These are phyloP conservation scores for Eimeria praecox DNA, from an alignment of 169 alveolate species.

Conservation along the genomic window DNA sequence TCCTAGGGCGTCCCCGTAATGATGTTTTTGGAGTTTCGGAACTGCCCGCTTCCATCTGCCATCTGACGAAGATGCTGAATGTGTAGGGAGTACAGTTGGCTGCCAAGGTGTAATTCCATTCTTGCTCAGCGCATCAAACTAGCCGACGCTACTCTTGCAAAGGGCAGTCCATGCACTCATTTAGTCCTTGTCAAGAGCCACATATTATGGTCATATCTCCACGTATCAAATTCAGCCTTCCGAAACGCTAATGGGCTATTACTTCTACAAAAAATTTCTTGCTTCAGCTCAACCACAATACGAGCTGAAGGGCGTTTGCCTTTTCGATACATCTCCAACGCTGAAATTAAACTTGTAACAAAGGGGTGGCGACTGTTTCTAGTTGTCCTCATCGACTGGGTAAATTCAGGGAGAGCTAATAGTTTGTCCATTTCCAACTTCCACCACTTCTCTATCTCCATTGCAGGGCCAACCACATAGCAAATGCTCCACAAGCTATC, in stretches of 20 bases:
- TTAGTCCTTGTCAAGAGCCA: not conserved
- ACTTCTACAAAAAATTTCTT: not conserved
- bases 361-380: not conserved
- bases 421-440: not conserved
- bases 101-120: not conserved
- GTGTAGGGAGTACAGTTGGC: not conserved
- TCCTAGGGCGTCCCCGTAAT: too few relatives aligned
- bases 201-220: not conserved
- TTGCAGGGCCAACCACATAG: slow-evolving; percentile 29
- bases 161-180: not conserved
- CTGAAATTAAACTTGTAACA: not conserved
- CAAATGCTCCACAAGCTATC: slow-evolving; percentile 40
- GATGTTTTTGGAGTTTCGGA: not conserved
- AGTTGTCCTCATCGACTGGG: not conserved
- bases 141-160: not conserved
- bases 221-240: not conserved
- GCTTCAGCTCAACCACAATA: not conserved
- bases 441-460: slow-evolving; percentile 3
- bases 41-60: not conserved
- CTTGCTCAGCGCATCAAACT: not conserved
- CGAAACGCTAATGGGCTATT: not conserved
- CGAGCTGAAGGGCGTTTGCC: slow-evolving; percentile 34
- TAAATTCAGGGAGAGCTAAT: not conserved
- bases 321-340: not conserved
- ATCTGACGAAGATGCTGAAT: not conserved